Evolutionary conservation across 2,329 filamentous ascomycete genomes (phyloP), one percentile per base, ranked within the genome.

Genomic region (Iodosphaeria phyllophila): DNA sequence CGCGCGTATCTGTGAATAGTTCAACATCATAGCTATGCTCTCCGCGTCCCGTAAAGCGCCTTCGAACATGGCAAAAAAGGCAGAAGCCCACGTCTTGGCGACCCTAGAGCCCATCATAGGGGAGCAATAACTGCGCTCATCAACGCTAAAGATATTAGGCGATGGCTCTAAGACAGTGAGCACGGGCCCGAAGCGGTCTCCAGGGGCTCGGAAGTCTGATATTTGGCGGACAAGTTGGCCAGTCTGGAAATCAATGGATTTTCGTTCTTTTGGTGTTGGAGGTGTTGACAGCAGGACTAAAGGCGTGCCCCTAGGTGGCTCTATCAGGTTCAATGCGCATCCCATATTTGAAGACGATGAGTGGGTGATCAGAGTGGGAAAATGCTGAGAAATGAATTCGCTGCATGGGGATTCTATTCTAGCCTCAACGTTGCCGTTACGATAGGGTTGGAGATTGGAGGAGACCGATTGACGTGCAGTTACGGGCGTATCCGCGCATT

Each of bases 61-160:
- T 33, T 74, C 68, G 6, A 73, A 40, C 27, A 74, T 43, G 3
- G 52, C 47, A 19, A 64, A 55, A 27, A 74, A 74, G 1, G 65
- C 63, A 16, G 54, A 47, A 1, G 54, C 54, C 70, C 69, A 74
- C 2, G 52, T 56, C 5, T 41, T 40, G 3, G 41, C 43, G 20
- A 46, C 48, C 25, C 38, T 35, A 15, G 28, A 10, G 24, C 30
- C 30, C 11, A 14, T 19, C 20, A 12, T 23, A 9, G 23, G 28
- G 20, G 27, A 5, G 22, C 23, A 16, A 3, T 10, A 12, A 6
- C 11, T n/a, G n/a, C 23, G 7, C 5, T 20, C 26, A 13, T 16
- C n/a, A 30, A 14, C 17, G 32, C 18, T 19, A 32, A 13, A 23
- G 33, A n/a, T 15, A 23, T 16, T 6, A 16, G 22, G 22, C 19